Conservation (phyloP, 2,329 filamentous ascomycete species). For the Septoria petroselini region DNA sequence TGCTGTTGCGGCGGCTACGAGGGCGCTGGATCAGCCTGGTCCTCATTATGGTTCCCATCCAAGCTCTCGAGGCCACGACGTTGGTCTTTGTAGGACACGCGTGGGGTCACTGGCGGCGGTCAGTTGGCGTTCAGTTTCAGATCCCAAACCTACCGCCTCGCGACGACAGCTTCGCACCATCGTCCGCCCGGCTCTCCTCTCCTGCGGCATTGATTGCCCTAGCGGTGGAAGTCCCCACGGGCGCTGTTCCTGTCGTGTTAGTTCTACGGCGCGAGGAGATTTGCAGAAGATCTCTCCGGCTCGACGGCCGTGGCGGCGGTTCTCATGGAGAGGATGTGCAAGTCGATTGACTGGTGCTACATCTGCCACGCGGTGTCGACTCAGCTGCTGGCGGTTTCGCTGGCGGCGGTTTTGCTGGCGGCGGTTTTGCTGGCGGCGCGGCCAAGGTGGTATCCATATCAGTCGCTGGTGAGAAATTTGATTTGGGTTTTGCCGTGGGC, state of each 20-base stretch:
- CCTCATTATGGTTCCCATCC: slow-evolving; percentile 69
- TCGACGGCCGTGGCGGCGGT: slow-evolving; percentile 58
- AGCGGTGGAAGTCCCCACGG: slow-evolving; percentile 59
- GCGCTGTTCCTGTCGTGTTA: slow-evolving; percentile 60
- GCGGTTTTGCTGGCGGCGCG: slow-evolving; percentile 62
- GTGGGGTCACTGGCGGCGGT: slow-evolving; percentile 56
- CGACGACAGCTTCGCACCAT: slow-evolving; percentile 40
- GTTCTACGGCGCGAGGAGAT: slow-evolving; percentile 56
- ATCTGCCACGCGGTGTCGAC: slow-evolving; percentile 65
- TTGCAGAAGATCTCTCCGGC: slow-evolving; percentile 61
- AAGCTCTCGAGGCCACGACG: slow-evolving; percentile 63
- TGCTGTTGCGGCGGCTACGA: slow-evolving; percentile 59
- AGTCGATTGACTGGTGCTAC: slow-evolving; percentile 58
- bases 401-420: slow-evolving; percentile 63
- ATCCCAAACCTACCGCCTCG: slow-evolving; percentile 23
- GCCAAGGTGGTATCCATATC: slow-evolving; percentile 65
- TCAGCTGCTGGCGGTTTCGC: slow-evolving; percentile 62
- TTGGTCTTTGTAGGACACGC: slow-evolving; percentile 64
- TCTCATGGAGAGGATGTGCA: slow-evolving; percentile 66
- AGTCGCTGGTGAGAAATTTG: slow-evolving; percentile 64
- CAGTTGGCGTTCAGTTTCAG: slow-evolving; percentile 36
- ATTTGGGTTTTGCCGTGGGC: slow-evolving; percentile 70
- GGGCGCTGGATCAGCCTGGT: slow-evolving; percentile 66
- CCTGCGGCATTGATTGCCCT: slow-evolving; percentile 55
- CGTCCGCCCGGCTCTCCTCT: slow-evolving; percentile 52